Percentiles rank a stretch among this genome's conserved stretches.
Conservation (phyloP, 306 rosid species). For the Prosopis cineraria region DNA sequence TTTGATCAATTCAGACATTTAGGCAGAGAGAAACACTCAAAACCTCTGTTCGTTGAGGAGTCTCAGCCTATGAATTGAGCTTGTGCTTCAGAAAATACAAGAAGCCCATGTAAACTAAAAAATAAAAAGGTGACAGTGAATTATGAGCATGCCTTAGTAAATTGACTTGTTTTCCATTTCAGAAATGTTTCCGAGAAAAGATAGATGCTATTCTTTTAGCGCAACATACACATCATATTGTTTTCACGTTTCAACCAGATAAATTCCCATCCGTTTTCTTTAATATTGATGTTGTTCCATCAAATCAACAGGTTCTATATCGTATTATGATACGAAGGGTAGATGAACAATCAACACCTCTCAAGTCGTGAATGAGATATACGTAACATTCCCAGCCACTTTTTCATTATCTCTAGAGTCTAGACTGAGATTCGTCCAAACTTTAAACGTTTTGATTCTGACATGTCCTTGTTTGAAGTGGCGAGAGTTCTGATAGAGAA, state of each 20-base stretch:
- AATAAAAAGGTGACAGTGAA: too few relatives aligned
- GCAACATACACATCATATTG: not conserved
- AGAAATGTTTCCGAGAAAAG: not conserved
- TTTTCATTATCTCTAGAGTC: not conserved
- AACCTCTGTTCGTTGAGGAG: too few relatives aligned
- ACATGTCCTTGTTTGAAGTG: not conserved
- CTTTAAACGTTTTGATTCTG: not conserved
- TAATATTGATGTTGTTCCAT: constrained; percentile 18
- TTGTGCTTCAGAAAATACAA: too few relatives aligned
- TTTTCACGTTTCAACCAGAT: constrained; percentile 1
- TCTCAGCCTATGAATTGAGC: too few relatives aligned
- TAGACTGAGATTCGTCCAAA: not conserved
- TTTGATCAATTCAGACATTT: too few relatives aligned
- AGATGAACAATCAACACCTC: constrained; percentile 48
- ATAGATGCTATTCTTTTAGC: not conserved
- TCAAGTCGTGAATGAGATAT: constrained; percentile 32
- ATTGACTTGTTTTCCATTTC: not conserved
- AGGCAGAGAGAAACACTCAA: too few relatives aligned
- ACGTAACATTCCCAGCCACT: not conserved
- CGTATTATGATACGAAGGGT: constrained; percentile 48
- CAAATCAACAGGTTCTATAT: constrained; percentile 24
- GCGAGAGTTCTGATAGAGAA: constrained; percentile 42
- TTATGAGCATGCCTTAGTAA: not conserved
- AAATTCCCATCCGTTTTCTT: constrained; percentile 10
- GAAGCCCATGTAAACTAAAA: too few relatives aligned